These are phyloP conservation scores for Eremothecium cymbalariae DNA, from an alignment of 1,139 yeast genomes.

Conservation along the genomic window DNA sequence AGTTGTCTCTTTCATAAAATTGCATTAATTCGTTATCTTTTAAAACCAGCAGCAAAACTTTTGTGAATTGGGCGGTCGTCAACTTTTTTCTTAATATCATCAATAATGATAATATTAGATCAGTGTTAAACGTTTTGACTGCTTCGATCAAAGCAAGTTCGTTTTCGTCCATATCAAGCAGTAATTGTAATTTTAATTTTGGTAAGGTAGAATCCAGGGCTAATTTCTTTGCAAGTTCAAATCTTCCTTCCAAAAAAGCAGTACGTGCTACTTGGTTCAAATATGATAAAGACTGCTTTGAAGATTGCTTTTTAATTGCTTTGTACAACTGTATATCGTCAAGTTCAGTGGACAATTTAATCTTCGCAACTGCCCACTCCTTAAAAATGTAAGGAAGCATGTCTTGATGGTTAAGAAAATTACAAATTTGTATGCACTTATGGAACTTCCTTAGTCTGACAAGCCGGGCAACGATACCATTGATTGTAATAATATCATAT, in stretches of 20 bases:
- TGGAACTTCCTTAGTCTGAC: constrained; percentile 54
- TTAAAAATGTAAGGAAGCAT: constrained; percentile 41
- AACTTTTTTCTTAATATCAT: constrained; percentile 42
- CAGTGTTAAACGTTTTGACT: constrained; percentile 57
- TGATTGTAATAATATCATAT: constrained; percentile 42
- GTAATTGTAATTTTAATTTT: constrained; percentile 51
- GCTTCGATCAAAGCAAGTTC: constrained; percentile 65
- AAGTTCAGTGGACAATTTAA: constrained; percentile 45
- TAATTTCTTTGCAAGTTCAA: constrained; percentile 54
- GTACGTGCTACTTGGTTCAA: constrained; percentile 56
- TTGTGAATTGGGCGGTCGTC: constrained; percentile 48
- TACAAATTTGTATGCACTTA: constrained; percentile 55
- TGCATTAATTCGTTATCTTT: constrained; percentile 41
- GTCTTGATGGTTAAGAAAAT: constrained; percentile 32
- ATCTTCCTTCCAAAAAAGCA: constrained; percentile 81
- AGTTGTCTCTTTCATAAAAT: constrained; percentile 32
- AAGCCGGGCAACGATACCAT: constrained; percentile 49
- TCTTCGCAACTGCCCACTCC: constrained; percentile 77
- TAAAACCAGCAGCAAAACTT: constrained; percentile 40
- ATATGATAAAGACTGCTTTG: constrained; percentile 37
- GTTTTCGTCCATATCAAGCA: constrained; percentile 64
- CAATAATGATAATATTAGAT: constrained; percentile 55
- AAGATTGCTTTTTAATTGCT: constrained; percentile 39
- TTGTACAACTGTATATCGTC: constrained; percentile 53
- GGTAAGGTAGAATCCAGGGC: constrained; percentile 64